Conservation (phyloP, 2,329 filamentous ascomycete species). For the Sporothrix humicola region DNA sequence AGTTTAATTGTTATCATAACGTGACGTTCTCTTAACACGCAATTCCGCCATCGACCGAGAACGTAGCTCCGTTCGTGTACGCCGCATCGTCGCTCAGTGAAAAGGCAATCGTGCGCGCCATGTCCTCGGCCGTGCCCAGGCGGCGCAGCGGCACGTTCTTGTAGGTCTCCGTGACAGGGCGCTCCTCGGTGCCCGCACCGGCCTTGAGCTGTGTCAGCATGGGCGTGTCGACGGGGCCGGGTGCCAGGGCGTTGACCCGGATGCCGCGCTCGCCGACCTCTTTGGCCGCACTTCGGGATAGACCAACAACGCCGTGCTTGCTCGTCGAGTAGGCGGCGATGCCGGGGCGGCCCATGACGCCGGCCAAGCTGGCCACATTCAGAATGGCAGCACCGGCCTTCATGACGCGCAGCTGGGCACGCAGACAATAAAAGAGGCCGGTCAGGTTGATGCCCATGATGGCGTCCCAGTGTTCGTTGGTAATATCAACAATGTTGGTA, state of each 20-base stretch:
- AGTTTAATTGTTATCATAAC: too few species aligned
- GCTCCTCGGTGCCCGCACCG: background rate
- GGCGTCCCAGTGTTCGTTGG: slow-evolving; percentile 56
- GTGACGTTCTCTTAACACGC: background rate
- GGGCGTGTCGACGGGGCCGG: slow-evolving; percentile 24
- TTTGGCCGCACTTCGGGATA: slow-evolving; percentile 47
- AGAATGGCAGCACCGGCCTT: slow-evolving; percentile 43
- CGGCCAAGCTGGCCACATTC: slow-evolving; percentile 35
- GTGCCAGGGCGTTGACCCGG: slow-evolving; percentile 48
- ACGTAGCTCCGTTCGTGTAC: slow-evolving; percentile 15
- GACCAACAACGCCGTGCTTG: slow-evolving; percentile 47
- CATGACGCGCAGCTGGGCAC: slow-evolving; percentile 42
- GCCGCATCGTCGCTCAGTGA: slow-evolving; percentile 25
- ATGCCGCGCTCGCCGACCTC: slow-evolving; percentile 52
- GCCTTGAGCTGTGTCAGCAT: slow-evolving; percentile 21
- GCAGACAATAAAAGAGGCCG: slow-evolving; percentile 57
- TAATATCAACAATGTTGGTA: slow-evolving; percentile 49
- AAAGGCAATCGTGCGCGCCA: slow-evolving; percentile 24
- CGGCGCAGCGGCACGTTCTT: slow-evolving; percentile 24
- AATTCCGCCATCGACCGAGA: slow-evolving; percentile 23
- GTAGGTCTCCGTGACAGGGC: slow-evolving; percentile 24
- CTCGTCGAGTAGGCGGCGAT: slow-evolving; percentile 48
- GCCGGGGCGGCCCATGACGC: slow-evolving; percentile 44
- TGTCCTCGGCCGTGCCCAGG: slow-evolving; percentile 20
- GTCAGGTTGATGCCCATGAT: slow-evolving; percentile 57